These are phyloP conservation scores for Pilaira anomala DNA, from an alignment of 192 early-diverging fungal genomes.

Conservation along the genomic window DNA sequence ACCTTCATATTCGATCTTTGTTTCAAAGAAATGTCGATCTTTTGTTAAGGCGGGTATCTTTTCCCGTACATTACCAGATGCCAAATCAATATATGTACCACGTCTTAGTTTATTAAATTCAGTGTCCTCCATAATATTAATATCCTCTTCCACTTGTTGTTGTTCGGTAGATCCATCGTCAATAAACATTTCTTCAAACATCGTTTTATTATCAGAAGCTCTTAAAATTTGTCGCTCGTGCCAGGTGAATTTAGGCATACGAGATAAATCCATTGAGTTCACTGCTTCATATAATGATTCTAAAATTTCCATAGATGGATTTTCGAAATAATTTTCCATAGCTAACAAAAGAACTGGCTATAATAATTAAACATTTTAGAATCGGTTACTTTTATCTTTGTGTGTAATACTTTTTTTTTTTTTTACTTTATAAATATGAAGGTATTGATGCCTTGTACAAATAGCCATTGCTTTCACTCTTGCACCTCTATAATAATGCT, in stretches of 20 bases:
- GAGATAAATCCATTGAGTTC: constrained; percentile 79
- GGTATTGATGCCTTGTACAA: constrained; percentile 82
- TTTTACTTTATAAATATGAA: constrained; percentile 81
- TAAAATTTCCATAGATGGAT: constrained; percentile 69
- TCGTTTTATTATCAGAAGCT: constrained; percentile 73
- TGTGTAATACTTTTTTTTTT: not conserved
- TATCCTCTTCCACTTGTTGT: constrained; percentile 2
- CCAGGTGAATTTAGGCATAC: constrained; percentile 74
- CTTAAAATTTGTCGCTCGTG: constrained; percentile 83
- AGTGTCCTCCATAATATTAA: constrained; percentile 14
- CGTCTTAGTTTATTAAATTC: constrained; percentile 32
- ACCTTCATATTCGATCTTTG: constrained; percentile 78
- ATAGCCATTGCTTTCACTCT: constrained; percentile 93
- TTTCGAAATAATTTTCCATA: constrained; percentile 87
- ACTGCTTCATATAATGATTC: constrained; percentile 77
- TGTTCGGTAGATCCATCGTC: not conserved
- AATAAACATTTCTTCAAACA: constrained; percentile 82
- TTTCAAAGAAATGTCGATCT: constrained; percentile 86
- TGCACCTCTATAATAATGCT: constrained; percentile 62
- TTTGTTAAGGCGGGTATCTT: constrained; percentile 56
- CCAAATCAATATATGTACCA: constrained; percentile 50
- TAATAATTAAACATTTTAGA: not conserved
- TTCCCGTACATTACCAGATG: constrained; percentile 43
- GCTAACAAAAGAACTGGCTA: constrained; percentile 87
- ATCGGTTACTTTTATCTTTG: too few relatives aligned